phyloP scores from a whole-genome alignment of 192 early-diverging fungal genomes.

The Coemansia biformis region DNA sequence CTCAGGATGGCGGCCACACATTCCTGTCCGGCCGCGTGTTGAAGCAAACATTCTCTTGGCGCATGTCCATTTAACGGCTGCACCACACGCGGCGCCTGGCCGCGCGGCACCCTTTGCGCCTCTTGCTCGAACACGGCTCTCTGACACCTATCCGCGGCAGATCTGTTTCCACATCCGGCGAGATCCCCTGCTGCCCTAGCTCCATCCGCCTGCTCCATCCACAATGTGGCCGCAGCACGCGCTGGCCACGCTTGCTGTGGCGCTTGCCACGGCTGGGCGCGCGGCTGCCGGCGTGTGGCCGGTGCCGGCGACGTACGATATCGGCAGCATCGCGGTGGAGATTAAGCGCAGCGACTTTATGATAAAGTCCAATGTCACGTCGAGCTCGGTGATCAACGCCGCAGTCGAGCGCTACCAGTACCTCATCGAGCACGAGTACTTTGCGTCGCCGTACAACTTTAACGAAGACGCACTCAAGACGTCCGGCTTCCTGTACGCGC shows the following conservation, averaged over 20 bases:
- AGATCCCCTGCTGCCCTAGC: no score
- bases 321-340: constrained; percentile 51
- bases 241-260: constrained; percentile 1
- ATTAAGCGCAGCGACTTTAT: constrained; percentile 52
- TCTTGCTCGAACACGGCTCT: neutral
- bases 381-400: constrained; percentile 52
- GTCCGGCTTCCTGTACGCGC: constrained; percentile 29
- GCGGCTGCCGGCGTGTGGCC: constrained; percentile 29
- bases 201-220: no score
- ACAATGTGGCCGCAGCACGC: constrained; percentile 8
- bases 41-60: constrained; percentile 1
- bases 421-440: constrained; percentile 54
- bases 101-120: no score
- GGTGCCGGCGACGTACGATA: constrained; percentile 19
- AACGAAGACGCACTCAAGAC: constrained; percentile 43
- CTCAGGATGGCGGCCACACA: neutral
- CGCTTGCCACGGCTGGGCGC: neutral
- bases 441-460: constrained; percentile 47
- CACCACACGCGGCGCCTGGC: no score
- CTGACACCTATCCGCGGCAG: no score
- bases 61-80: no score
- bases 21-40: neutral
- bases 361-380: constrained; percentile 58
- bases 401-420: constrained; percentile 55
- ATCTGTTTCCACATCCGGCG: no score